Conservation (phyloP, 345 rosid genomes). For the Euphorbia lathyris region DNA sequence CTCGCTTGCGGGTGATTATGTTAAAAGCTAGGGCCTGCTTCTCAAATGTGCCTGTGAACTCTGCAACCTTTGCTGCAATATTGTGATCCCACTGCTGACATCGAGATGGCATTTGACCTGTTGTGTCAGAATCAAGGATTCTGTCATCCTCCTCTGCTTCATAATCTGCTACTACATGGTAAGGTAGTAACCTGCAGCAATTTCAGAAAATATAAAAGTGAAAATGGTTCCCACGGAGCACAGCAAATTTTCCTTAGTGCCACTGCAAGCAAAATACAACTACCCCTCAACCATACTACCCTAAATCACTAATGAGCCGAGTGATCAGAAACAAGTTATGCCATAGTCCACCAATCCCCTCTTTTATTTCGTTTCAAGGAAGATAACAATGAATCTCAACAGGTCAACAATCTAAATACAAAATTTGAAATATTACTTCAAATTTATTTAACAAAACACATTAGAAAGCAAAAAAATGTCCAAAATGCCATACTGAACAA, state of each 20-base stretch:
- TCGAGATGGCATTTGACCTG: slow-evolving; percentile 71
- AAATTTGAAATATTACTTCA: neutral
- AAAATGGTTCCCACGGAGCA: slow-evolving; percentile 3
- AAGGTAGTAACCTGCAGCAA: slow-evolving; percentile 72
- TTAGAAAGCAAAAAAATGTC: neutral
- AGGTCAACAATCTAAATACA: neutral
- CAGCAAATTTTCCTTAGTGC: neutral
- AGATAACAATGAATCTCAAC: too few relatives aligned
- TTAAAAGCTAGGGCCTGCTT: slow-evolving; percentile 80
- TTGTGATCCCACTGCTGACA: slow-evolving; percentile 89
- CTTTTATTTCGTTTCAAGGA: neutral
- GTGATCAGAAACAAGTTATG: neutral
- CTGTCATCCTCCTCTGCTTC: slow-evolving; percentile 96
- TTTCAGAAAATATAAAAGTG: slow-evolving; percentile 5
- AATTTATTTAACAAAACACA: too few relatives aligned
- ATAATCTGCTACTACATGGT: slow-evolving; percentile 88
- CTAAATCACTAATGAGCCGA: neutral
- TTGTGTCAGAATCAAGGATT: slow-evolving; percentile 79
- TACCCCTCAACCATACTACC: neutral
- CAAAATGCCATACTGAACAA: too few relatives aligned
- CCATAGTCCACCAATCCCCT: neutral
- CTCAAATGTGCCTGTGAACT: slow-evolving; percentile 82
- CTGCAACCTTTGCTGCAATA: slow-evolving; percentile 82
- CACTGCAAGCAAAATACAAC: neutral
- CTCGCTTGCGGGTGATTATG: slow-evolving; percentile 61